Conservation (phyloP, 306 rosid genomes). For the cucumber (Cucumis sativus) region Cucumber_9930_V3 NC_026659.2:26024501-26025000, state of each 20-base stretch:
- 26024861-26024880: conserved; percentile 82
- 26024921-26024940: conserved; percentile 95
- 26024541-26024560: conserved; percentile 22
- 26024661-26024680: not conserved
- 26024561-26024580: conserved; percentile 21
- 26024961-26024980: not conserved
- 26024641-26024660: conserved; percentile 14
- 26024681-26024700: not conserved
- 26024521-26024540: not conserved
- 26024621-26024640: conserved; percentile 47
- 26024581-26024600: conserved; percentile 27
- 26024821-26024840: not conserved
- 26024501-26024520: not conserved
- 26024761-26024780: not conserved
- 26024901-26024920: conserved; percentile 76
- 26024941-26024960: conserved; percentile 27
- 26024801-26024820: not conserved
- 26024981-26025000: not conserved
- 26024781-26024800: not conserved
- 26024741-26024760: not conserved
- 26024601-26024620: conserved; percentile 64
- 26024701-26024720: not conserved
- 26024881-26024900: conserved; percentile 82
- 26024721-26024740: not conserved
- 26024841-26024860: conserved; percentile 35